Evolutionary conservation across 2,329 filamentous ascomycete species (phyloP).

Genomic region (Stemphylium beticola): DNA sequence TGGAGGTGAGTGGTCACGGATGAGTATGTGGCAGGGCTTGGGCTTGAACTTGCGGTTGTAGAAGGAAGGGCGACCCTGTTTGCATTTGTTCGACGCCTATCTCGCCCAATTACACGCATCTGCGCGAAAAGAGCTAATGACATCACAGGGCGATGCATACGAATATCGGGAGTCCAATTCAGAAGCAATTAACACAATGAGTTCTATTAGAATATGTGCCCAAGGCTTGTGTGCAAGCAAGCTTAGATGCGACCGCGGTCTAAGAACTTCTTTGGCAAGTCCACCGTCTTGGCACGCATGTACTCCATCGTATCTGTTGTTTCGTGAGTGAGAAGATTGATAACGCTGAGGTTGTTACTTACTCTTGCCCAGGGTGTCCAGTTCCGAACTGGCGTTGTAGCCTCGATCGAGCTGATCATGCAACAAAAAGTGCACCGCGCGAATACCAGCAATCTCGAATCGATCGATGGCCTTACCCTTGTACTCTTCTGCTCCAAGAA

Average conservation of each 20-base stretch:
- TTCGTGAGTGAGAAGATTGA: neutral
- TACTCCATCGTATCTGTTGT: slow-evolving; percentile 28
- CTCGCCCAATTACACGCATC: too few relatives aligned
- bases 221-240: too few relatives aligned
- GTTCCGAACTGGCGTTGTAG: slow-evolving; percentile 6
- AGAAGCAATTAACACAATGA: too few relatives aligned
- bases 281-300: slow-evolving; percentile 23
- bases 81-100: too few relatives aligned
- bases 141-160: too few relatives aligned
- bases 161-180: too few relatives aligned
- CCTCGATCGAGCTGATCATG: slow-evolving; percentile 55
- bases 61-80: too few relatives aligned
- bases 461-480: slow-evolving; percentile 20
- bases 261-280: slow-evolving; percentile 23
- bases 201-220: too few relatives aligned
- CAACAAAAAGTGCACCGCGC: slow-evolving; percentile 49
- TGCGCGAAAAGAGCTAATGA: too few relatives aligned
- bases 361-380: slow-evolving; percentile 19
- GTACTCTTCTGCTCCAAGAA: slow-evolving; percentile 40
- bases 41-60: too few relatives aligned
- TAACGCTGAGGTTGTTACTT: neutral
- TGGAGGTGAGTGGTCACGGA: too few relatives aligned
- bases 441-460: slow-evolving; percentile 11
- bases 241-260: neutral
- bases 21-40: too few relatives aligned